Base-by-base conservation (phyloP, 805 yeast genomes). In the Kluyveromyces siamensis region DNA sequence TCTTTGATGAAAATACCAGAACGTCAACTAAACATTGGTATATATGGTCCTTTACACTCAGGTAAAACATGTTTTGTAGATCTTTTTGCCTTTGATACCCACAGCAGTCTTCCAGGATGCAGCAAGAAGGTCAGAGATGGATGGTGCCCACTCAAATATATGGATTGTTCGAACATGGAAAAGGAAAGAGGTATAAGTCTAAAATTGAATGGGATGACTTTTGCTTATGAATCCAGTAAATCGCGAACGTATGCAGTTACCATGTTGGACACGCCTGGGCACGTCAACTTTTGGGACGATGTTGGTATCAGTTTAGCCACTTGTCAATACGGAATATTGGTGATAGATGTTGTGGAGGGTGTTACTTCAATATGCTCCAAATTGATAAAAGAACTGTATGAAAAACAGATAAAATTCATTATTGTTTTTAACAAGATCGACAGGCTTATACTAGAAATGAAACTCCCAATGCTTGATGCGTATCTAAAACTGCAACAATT, bases 261-360 rank as follows among this genome's bases (percentile, higher is more conserved):
- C 58, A 52, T 90, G 0, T 54, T 88, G 0, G 99, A 95, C 58
- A 72, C 96, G 0, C 99, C 99, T 0, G 99, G 99, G 0, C 98
- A 93, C 65, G 76, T 78, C 0, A 83, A 88, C 59, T 93, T 93
- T 59, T 67, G 72, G 27, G 96, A 88, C 60, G 97, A 93, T 55
- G 67, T 79, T 4, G 73, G 79, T 0, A 73, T 77, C 0, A 75
- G 85, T 0, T 63, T 81, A 9, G 63, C 77, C 19, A 70, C 82
- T 0, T 75, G 76, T 0, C 97, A 93, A 53, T 79, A 83, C 2
- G 79, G 78, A 0, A 67, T 83, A 0, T 63, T 89, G 1, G 85
- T 87, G 1, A 72, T 91, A n/a, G 99, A 93, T 62, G 82, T 75
- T 1, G 82, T 88, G 1, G 96, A 91, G 62, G 97, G 98, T 0